Evolutionary conservation across 495 filamentous ascomycete genomes (phyloP), one percentile per base, ranked within the genome.

Genomic region (Eremomyces bilateralis): DNA sequence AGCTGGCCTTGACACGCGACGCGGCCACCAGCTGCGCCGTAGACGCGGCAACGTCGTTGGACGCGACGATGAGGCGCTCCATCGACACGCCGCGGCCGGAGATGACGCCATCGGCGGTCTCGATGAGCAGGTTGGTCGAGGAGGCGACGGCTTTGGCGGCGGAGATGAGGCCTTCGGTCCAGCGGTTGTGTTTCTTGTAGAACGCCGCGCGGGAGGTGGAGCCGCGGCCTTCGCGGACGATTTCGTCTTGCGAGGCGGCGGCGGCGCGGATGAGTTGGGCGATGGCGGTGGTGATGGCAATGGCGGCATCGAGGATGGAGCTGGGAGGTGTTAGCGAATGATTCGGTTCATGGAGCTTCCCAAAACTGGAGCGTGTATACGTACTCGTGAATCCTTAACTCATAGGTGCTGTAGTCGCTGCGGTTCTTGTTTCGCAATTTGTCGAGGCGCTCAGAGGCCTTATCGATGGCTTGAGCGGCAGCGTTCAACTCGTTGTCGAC

Each of bases 151-250:
- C 88, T 59, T 95, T 95, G 33, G 88, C 88, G 3, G 88, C 88
- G 21, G 80, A 90, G 52, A 97, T 92, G 30, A 97, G 66, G 31
- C 88, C 88, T 50, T 97, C 90, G 0, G 88, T 95, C 88, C 88
- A 97, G 27, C 88, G 73, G 45, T 80, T 80, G 64, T 94, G 90
- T 61, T 92, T 92, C 67, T 97, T 97, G 72, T 97, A 97, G 63
- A 95, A 97, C 22, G 82, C 80, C n/a, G 85, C 84, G 17, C 71
- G 66, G 25, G 82, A 88, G 24, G 80, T 78, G 36, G 71, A 76
- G 35, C 88, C 88, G 10, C 80, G 74, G 12, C 88, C 88, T 49
- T 92, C 80, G 29, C 81, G 73, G n/a, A 97, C 88, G 48, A 97
- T 97, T 56, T 97, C 88, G 50, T 92, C 75, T 51, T 97, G 88